These are phyloP conservation scores for Eutrema japonicum DNA, from an alignment of 345 rosid genomes.

Conservation along the genomic window DNA sequence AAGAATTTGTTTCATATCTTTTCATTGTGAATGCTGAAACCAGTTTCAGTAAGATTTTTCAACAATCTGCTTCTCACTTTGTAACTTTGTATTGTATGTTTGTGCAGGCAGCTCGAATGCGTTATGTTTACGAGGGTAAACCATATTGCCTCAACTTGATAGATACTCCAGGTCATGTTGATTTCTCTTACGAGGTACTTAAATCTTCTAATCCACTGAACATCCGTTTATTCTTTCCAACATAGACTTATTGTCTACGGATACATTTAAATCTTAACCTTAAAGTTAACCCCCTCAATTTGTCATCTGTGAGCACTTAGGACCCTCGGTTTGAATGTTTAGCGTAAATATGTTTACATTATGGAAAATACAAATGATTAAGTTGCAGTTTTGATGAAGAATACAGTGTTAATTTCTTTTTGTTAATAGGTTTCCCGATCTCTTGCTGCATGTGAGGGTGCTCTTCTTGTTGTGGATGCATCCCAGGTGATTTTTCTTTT, in stretches of 20 bases:
- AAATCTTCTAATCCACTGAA: constrained; percentile 2
- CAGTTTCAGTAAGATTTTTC: not conserved
- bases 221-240: not conserved
- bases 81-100: constrained; percentile 14
- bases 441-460: constrained; percentile 99
- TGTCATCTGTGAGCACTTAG: not conserved
- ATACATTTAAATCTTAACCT: not conserved
- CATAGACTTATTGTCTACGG: constrained; percentile 1
- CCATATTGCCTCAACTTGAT: constrained; percentile 89
- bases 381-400: constrained; percentile 19
- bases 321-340: not conserved
- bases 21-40: not conserved
- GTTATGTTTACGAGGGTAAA: constrained; percentile 62
- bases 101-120: constrained; percentile 95
- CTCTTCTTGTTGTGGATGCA: constrained; percentile 98
- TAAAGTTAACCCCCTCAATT: not conserved
- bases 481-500: constrained; percentile 69
- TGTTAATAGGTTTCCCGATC: constrained; percentile 85
- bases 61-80: constrained; percentile 8
- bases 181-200: constrained; percentile 94
- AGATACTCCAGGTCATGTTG: constrained; percentile 98
- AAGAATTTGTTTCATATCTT: not conserved
- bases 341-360: not conserved
- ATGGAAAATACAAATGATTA: not conserved
- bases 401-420: not conserved